Evolutionary conservation across 2,329 filamentous ascomycete genomes (phyloP), one percentile per base, ranked within the genome.

Genomic region (Penicillium sp.): DNA sequence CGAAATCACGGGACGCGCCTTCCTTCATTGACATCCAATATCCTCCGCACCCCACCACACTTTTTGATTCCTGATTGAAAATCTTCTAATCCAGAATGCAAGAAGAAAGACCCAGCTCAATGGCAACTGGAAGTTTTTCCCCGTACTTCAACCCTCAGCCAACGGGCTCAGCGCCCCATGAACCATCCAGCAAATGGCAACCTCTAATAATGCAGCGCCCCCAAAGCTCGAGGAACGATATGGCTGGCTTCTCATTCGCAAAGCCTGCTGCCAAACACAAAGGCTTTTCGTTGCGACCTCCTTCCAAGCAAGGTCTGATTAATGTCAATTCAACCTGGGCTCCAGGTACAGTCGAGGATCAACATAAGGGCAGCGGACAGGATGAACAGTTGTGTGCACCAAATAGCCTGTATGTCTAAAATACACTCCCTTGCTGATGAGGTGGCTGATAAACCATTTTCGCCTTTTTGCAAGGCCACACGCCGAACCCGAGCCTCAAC

Each of bases 191-290:
- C 28, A 44, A 18, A 40, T 39, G 20, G 31, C 48, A 54, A 16
- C 57, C 64, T 22, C 45, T 65, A 7, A 54, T 71, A 30, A 64
- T 72, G 51, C 58, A 67, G 36, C 67, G 69, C 1, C 70, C 69
- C 11, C 47, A 58, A 18, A 70, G 60, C 38, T 66, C 65, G 6
- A 63, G 58, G 1, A 51, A 68, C 22, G 64, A 72, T 39, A 41
- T 58, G 16, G 33, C 58, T 8, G 56, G 55, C 1, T 72, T 74
- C 49, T 67, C 63, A 5, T 74, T 73, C 51, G 55, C 65, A 14
- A 71, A 64, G 45, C 71, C 69, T 22, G 56, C 48, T 18, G 58
- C 55, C 27, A 54, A 60, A 38, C 58, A 49, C 20, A 65, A 59
- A 28, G 48, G 45, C 0, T 68, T 68, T 33, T 62, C 63, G 0